Evolutionary conservation across 495 filamentous ascomycete genomes (phyloP).

Genomic region (Annulohypoxylon bovei): DNA sequence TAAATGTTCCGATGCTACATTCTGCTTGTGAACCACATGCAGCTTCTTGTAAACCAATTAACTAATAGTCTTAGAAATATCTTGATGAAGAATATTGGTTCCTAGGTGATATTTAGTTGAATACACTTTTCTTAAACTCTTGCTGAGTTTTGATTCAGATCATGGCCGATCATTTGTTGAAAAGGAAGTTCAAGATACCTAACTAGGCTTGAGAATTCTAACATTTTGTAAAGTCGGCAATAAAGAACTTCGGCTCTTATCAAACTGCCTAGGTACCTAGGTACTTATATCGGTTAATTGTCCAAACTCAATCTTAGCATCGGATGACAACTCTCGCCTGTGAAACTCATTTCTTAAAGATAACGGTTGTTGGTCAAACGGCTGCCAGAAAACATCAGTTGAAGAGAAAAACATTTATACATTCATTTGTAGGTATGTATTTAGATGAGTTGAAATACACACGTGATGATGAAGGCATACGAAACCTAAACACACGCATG

Average conservation of each 20-base stretch:
- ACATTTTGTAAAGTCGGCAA: conserved; percentile 7
- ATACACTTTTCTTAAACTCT: not conserved
- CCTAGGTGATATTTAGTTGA: not conserved
- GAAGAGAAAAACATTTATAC: not conserved
- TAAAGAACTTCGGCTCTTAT: conserved; percentile 20
- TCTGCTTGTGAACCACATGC: conserved; percentile 1
- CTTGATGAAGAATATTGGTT: not conserved
- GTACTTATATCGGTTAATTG: conserved; percentile 15
- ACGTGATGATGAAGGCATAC: conserved; percentile 14
- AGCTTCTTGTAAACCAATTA: conserved; percentile 1
- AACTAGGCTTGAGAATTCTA: not conserved
- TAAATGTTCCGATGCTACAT: conserved; percentile 3
- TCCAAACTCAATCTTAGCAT: not conserved
- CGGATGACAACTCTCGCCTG: not conserved
- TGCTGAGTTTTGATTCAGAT: not conserved
- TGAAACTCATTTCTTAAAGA: not conserved
- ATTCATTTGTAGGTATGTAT: too few relatives aligned
- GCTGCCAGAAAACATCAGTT: not conserved
- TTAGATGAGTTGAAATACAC: conserved; percentile 14
- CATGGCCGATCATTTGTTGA: not conserved
- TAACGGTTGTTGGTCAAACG: not conserved
- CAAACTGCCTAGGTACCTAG: conserved; percentile 1
- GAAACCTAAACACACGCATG: conserved; percentile 29
- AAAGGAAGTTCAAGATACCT: too few relatives aligned
- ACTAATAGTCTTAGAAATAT: not conserved